A percentile compares a stretch with the other conserved stretches of the same genome.
phyloP scores from a whole-genome alignment of 306 rosid genomes.

The Fragaria vesca region DNA sequence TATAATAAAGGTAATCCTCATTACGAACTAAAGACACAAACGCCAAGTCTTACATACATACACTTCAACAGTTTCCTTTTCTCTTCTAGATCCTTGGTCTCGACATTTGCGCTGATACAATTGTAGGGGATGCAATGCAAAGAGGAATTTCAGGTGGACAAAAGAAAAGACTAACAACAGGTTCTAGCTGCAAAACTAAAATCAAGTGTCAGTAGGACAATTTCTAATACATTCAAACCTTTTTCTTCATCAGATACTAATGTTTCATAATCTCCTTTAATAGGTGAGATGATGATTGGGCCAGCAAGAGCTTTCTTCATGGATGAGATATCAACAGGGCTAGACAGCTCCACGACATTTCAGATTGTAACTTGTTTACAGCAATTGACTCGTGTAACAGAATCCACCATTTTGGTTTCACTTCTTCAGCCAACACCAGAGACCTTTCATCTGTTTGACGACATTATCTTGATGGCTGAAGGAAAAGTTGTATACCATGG shows the following conservation, averaged over 20 bases:
- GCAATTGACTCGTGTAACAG: constrained; percentile 52
- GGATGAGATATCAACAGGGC: constrained; percentile 76
- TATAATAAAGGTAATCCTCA: constrained; percentile 46
- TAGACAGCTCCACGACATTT: constrained; percentile 70
- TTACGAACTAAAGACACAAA: neutral
- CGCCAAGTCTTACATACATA: neutral
- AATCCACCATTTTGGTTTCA: constrained; percentile 56
- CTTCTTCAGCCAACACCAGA: constrained; percentile 74
- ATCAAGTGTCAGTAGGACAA: neutral
- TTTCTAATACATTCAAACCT: neutral
- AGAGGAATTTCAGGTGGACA: constrained; percentile 70
- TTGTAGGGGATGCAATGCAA: constrained; percentile 51
- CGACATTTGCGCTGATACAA: constrained; percentile 52
- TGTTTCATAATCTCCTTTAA: neutral
- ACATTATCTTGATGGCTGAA: constrained; percentile 56
- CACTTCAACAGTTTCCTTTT: neutral
- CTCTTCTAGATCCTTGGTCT: constrained; percentile 46
- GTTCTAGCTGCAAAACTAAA: constrained; percentile 16
- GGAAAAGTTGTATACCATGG: constrained; percentile 64
- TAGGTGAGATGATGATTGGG: constrained; percentile 53
- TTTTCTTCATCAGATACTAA: neutral
- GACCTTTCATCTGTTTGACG: constrained; percentile 65
- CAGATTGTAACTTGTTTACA: constrained; percentile 54
- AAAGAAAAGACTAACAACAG: constrained; percentile 63
- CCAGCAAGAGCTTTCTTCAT: constrained; percentile 56